A percentile compares a stretch with the other conserved stretches of the same genome.
phyloP scores from a whole-genome alignment of 768 basidiomycete species.

The Tulasnella sp. region DNA sequence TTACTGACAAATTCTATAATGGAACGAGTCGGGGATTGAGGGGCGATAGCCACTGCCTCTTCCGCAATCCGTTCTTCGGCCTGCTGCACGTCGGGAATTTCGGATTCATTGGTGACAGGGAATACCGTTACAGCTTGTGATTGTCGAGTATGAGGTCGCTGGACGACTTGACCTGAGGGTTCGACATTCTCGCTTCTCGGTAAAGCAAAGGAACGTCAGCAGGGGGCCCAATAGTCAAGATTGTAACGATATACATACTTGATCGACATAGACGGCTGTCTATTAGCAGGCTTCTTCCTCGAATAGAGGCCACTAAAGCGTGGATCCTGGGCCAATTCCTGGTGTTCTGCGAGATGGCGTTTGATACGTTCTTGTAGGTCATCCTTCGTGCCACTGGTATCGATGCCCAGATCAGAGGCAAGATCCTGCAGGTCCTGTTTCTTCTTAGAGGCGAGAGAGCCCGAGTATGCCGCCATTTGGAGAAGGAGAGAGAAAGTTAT shows the following conservation, averaged over 20 bases:
- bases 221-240: constrained; percentile 15
- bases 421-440: constrained; percentile 58
- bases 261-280: not conserved
- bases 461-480: constrained; percentile 1
- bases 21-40: constrained; percentile 25
- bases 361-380: constrained; percentile 53
- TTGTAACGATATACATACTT: not conserved
- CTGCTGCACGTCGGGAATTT: not conserved
- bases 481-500: not conserved
- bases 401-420: constrained; percentile 36
- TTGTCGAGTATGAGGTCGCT: too few species aligned
- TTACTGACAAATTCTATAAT: constrained; percentile 22
- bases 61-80: not conserved
- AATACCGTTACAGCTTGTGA: not conserved
- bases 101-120: not conserved
- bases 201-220: constrained; percentile 37
- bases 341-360: constrained; percentile 44
- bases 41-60: not conserved
- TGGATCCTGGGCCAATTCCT: constrained; percentile 47
- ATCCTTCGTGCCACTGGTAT: constrained; percentile 51
- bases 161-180: too few species aligned
- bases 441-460: constrained; percentile 37
- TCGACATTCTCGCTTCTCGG: constrained; percentile 22
- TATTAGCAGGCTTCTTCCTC: constrained; percentile 14
- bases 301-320: constrained; percentile 46